Percentiles rank a stretch among this genome's conserved stretches.
phyloP scores from a whole-genome alignment of 2,329 filamentous ascomycete species.

The Zasmidium angulare region DNA sequence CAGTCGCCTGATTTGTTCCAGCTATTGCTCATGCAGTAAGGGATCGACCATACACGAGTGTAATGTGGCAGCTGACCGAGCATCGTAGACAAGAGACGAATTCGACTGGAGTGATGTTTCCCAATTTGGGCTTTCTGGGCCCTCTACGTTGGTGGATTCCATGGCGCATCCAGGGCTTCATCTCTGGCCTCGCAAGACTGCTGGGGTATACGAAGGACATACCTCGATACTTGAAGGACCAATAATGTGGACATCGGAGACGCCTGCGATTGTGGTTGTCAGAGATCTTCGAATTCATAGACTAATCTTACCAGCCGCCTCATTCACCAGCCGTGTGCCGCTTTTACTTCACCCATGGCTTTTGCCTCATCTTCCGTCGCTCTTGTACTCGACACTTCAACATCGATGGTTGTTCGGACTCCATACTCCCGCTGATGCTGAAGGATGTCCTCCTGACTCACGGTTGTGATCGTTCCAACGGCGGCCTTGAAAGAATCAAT shows the following conservation, averaged over 20 bases:
- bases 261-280: neutral
- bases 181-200: neutral
- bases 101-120: slow-evolving; percentile 9
- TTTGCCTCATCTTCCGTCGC: neutral
- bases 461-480: neutral
- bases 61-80: neutral
- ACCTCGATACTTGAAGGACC: slow-evolving; percentile 1
- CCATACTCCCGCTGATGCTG: neutral
- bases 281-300: neutral
- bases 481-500: neutral
- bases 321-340: neutral
- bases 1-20: slow-evolving; percentile 9
- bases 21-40: slow-evolving; percentile 11
- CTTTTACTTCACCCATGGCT: neutral
- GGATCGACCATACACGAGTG: no score
- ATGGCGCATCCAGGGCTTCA: slow-evolving; percentile 4
- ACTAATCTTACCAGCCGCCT: neutral
- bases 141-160: slow-evolving; percentile 15
- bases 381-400: neutral
- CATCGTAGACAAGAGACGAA: slow-evolving; percentile 7
- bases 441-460: neutral
- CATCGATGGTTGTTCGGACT: neutral
- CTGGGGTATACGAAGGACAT: slow-evolving; percentile 1
- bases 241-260: neutral
- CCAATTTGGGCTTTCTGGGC: slow-evolving; percentile 4